Evolutionary conservation across 331 rosid species (phyloP).

Genomic region (Malus hybrid): DNA sequence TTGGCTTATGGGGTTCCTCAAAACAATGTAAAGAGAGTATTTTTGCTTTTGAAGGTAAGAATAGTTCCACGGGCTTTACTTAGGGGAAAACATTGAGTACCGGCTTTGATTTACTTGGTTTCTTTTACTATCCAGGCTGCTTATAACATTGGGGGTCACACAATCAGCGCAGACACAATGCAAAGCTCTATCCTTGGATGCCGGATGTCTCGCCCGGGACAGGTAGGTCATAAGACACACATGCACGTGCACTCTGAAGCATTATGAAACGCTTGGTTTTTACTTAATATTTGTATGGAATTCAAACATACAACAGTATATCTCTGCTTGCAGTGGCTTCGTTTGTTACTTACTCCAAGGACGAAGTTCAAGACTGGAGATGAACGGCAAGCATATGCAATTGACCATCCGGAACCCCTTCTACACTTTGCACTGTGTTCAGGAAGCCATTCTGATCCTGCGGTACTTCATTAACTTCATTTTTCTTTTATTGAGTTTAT

Average conservation of each 20-base stretch:
- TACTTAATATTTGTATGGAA: not conserved
- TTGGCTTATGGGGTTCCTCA: conserved; percentile 96
- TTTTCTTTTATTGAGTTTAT: not conserved
- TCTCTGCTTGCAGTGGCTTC: conserved; percentile 74
- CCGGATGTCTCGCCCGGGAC: conserved; percentile 86
- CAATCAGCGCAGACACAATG: conserved; percentile 77
- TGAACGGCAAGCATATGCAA: conserved; percentile 52
- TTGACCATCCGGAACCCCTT: conserved; percentile 75
- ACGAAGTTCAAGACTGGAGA: conserved; percentile 67
- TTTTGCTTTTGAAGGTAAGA: conserved; percentile 80
- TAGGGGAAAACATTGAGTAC: not conserved
- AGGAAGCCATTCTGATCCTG: conserved; percentile 98
- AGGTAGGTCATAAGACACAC: conserved; percentile 43
- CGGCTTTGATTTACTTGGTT: conserved; percentile 11
- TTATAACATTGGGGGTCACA: conserved; percentile 85
- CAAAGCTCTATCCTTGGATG: conserved; percentile 80
- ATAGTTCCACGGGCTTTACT: not conserved
- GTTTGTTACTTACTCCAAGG: conserved; percentile 58
- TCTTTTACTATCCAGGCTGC: conserved; percentile 68
- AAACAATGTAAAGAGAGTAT: conserved; percentile 69
- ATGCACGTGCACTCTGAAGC: not conserved
- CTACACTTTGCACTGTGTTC: conserved; percentile 83
- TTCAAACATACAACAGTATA: not conserved
- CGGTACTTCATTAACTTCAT: conserved; percentile 42
- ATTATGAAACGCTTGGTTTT: not conserved